Evolutionary conservation across 495 filamentous ascomycete species (phyloP).

Genomic region (Trichoderma asperelloides): DNA sequence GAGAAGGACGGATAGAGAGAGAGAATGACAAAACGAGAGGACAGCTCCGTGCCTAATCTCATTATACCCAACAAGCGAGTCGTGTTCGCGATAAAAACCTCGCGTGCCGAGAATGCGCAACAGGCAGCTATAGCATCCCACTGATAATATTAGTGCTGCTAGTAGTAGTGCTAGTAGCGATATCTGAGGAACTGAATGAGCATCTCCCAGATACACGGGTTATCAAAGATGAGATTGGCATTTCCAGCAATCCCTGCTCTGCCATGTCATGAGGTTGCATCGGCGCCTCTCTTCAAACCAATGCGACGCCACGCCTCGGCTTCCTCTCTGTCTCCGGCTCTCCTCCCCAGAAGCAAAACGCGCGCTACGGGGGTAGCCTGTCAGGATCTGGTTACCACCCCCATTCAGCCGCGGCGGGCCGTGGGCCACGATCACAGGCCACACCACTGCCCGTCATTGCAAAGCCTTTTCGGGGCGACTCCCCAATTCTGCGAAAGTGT

Average conservation of each 20-base stretch:
- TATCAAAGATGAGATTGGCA: conserved; percentile 1
- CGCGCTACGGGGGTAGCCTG: conserved; percentile 3
- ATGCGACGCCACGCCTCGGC: conserved; percentile 5
- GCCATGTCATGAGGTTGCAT: conserved; percentile 8
- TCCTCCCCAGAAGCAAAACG: conserved; percentile 2
- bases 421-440: conserved; percentile 8
- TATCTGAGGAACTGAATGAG: background rate
- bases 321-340: conserved; percentile 4
- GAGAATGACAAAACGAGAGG: background rate
- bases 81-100: background rate
- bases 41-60: too few relatives aligned
- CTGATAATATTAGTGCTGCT: background rate
- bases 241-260: background rate
- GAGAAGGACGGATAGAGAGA: background rate
- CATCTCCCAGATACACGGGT: background rate
- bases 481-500: background rate
- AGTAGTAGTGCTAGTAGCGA: too few relatives aligned
- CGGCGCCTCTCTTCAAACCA: conserved; percentile 5
- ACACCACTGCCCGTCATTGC: conserved; percentile 5
- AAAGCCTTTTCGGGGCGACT: background rate
- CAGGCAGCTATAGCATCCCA: background rate
- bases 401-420: conserved; percentile 6
- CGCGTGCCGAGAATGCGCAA: background rate
- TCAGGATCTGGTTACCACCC: conserved; percentile 6
- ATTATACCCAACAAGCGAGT: too few relatives aligned